Percentiles rank a stretch among this genome's conserved stretches.
These are phyloP conservation scores for Candida anglica DNA, from an alignment of 805 yeast genomes.

Conservation along the genomic window DNA sequence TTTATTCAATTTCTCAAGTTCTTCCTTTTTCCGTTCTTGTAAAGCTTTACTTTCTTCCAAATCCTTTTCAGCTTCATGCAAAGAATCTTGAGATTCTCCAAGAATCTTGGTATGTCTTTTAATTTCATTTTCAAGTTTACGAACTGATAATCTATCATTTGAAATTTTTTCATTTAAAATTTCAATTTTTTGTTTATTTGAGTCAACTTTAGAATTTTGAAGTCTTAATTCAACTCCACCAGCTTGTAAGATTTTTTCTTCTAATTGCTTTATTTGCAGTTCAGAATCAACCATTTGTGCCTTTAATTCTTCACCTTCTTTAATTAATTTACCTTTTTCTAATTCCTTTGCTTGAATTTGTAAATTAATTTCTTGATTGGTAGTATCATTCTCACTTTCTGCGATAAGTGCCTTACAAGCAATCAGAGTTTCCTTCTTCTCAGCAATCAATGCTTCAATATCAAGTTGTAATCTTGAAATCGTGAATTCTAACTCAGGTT, in stretches of 20 bases:
- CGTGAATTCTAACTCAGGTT: constrained; percentile 64
- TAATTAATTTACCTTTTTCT: constrained; percentile 14
- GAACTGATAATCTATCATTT: constrained; percentile 50
- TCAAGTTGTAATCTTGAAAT: constrained; percentile 61
- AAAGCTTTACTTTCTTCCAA: constrained; percentile 15
- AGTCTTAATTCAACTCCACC: constrained; percentile 85
- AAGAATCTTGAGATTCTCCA: constrained; percentile 44
- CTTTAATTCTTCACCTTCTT: constrained; percentile 33
- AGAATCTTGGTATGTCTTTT: constrained; percentile 50
- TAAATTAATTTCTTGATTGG: constrained; percentile 24
- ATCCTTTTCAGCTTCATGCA: constrained; percentile 21
- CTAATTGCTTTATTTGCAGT: constrained; percentile 53
- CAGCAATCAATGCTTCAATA: constrained; percentile 54
- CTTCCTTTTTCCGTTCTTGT: constrained; percentile 20
- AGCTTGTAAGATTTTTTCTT: constrained; percentile 77
- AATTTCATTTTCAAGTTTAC: constrained; percentile 62
- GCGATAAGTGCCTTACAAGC: constrained; percentile 40
- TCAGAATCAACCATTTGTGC: constrained; percentile 54
- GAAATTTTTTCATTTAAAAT: constrained; percentile 53
- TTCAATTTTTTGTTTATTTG: constrained; percentile 63
- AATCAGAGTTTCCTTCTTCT: constrained; percentile 43
- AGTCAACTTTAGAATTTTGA: constrained; percentile 79
- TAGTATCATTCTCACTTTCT: constrained; percentile 29
- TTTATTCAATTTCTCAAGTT: constrained; percentile 27
- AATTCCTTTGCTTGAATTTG: constrained; percentile 34